phyloP scores from a whole-genome alignment of 352 stramenopile species.

The Pythium phragmiticola region DNA sequence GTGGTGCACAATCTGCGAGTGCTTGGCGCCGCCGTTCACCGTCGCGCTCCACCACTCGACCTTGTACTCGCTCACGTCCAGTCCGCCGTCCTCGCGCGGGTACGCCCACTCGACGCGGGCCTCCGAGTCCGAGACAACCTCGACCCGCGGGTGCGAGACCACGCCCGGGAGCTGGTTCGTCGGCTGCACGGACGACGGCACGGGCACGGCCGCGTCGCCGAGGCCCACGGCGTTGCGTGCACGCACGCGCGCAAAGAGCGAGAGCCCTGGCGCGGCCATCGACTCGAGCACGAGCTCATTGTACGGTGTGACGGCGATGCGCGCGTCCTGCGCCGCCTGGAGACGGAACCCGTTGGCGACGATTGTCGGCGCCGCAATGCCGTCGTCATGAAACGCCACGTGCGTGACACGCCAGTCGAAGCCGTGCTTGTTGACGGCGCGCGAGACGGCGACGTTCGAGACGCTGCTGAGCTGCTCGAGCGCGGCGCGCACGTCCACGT shows the following conservation, averaged over 20 bases:
- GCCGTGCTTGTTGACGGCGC: constrained; percentile 80
- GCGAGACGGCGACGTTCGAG: constrained; percentile 87
- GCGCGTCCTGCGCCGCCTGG: constrained; percentile 41
- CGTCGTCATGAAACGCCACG: constrained; percentile 59
- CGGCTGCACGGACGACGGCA: constrained; percentile 50
- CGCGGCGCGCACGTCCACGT: constrained; percentile 91
- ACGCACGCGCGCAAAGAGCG: constrained; percentile 57
- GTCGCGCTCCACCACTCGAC: constrained; percentile 67
- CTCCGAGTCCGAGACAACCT: constrained; percentile 60
- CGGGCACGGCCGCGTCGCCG: constrained; percentile 38
- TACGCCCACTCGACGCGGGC: constrained; percentile 78
- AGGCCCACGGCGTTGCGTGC: constrained; percentile 60
- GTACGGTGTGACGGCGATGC: constrained; percentile 53
- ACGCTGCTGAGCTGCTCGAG: constrained; percentile 89
- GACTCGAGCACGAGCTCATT: constrained; percentile 41
- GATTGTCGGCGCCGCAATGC: constrained; percentile 20
- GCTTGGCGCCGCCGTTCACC: constrained; percentile 38
- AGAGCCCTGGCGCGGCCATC: constrained; percentile 35
- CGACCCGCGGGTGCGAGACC: constrained; percentile 36
- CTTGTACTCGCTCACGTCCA: constrained; percentile 74
- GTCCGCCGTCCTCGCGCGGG: constrained; percentile 59
- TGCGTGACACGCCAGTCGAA: constrained; percentile 93
- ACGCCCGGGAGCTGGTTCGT: constrained; percentile 45
- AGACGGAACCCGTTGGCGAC: constrained; percentile 54
- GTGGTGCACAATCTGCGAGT: constrained; percentile 52